A percentile compares a stretch with the other conserved stretches of the same genome.
These are phyloP conservation scores for Boeremia exigua DNA, from an alignment of 2,329 filamentous ascomycete genomes.

Conservation along the genomic window DNA sequence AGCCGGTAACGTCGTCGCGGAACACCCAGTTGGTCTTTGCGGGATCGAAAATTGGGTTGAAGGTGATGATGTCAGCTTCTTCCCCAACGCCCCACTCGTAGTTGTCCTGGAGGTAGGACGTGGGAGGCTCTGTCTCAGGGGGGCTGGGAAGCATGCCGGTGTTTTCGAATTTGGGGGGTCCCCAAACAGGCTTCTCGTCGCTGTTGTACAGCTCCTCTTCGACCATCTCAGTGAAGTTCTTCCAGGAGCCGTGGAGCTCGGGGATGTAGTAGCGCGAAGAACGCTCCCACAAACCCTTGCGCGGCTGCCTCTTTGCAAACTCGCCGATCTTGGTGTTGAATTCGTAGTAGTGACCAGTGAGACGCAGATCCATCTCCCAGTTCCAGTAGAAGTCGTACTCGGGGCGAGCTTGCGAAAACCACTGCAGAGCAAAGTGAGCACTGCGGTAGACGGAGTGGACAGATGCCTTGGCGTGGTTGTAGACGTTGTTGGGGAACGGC, in stretches of 20 bases:
- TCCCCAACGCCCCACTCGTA: slow-evolving; percentile 80
- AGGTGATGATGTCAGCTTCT: slow-evolving; percentile 74
- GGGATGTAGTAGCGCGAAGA: slow-evolving; percentile 77
- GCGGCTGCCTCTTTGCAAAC: slow-evolving; percentile 71
- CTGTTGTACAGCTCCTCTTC: slow-evolving; percentile 62
- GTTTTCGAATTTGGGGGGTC: slow-evolving; percentile 57
- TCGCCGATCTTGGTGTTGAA: slow-evolving; percentile 70
- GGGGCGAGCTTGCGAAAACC: slow-evolving; percentile 58
- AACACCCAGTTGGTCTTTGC: slow-evolving; percentile 76
- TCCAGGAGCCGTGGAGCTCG: slow-evolving; percentile 69
- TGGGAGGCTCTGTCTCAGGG: slow-evolving; percentile 68
- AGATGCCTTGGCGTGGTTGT: slow-evolving; percentile 66
- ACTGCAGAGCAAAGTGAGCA: slow-evolving; percentile 58
- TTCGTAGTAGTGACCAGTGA: slow-evolving; percentile 83
- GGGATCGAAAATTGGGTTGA: slow-evolving; percentile 81
- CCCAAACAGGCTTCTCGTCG: slow-evolving; percentile 67
- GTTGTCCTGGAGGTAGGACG: slow-evolving; percentile 64
- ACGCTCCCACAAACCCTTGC: slow-evolving; percentile 76
- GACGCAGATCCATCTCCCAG: slow-evolving; percentile 87
- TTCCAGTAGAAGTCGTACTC: slow-evolving; percentile 72
- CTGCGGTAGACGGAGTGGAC: slow-evolving; percentile 89
- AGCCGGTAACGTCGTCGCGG: slow-evolving; percentile 71
- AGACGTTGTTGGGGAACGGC: slow-evolving; percentile 76
- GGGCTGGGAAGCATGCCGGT: slow-evolving; percentile 63
- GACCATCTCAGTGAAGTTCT: slow-evolving; percentile 70